Evolutionary conservation across 2,329 filamentous ascomycete species (phyloP).

Genomic region (Dactylellina haptotyla): DNA sequence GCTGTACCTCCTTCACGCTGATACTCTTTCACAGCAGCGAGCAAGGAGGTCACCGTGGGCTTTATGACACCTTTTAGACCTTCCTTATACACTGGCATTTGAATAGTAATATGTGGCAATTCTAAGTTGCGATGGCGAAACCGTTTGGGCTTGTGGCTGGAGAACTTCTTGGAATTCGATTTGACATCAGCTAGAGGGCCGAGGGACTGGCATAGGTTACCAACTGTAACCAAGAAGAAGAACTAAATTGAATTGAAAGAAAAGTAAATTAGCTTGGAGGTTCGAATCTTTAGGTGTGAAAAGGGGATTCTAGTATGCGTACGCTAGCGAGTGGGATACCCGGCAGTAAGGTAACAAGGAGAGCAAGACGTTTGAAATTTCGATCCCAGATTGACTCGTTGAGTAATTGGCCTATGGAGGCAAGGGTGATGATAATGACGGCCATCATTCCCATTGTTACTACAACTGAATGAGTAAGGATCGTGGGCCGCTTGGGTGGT

Average conservation of each 20-base stretch:
- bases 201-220: slow-evolving; percentile 66
- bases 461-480: slow-evolving; percentile 1
- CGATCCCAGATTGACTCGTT: not conserved
- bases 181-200: slow-evolving; percentile 64
- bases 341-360: not conserved
- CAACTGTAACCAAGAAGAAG: slow-evolving; percentile 66
- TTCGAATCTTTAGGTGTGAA: not conserved
- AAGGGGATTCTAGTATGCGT: no score
- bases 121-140: slow-evolving; percentile 60
- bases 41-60: slow-evolving; percentile 68
- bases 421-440: not conserved
- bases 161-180: slow-evolving; percentile 64
- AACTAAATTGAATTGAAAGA: slow-evolving; percentile 60
- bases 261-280: slow-evolving; percentile 24
- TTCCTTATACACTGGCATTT: slow-evolving; percentile 67
- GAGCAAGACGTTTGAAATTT: not conserved
- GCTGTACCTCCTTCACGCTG: slow-evolving; percentile 72
- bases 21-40: slow-evolving; percentile 70
- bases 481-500: slow-evolving; percentile 6
- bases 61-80: slow-evolving; percentile 66
- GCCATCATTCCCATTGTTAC: slow-evolving; percentile 1
- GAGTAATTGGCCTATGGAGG: slow-evolving; percentile 5
- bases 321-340: slow-evolving; percentile 4
- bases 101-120: slow-evolving; percentile 64
- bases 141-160: slow-evolving; percentile 61